phyloP scores from a whole-genome alignment of 2,329 filamentous ascomycete species.

The Lasiodiplodia sp. region DNA sequence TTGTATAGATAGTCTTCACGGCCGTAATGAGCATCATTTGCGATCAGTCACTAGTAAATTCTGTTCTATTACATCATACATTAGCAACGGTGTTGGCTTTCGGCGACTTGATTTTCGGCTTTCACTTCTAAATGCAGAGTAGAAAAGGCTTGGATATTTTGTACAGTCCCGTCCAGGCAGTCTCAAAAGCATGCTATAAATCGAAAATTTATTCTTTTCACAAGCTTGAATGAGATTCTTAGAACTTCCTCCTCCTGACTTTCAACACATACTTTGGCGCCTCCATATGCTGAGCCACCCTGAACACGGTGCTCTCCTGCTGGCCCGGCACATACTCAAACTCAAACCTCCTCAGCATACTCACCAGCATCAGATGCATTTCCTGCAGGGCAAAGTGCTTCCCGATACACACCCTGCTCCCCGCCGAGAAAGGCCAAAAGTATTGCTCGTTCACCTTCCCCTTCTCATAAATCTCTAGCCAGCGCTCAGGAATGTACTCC shows the following conservation, averaged over 20 bases:
- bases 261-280: slow-evolving; percentile 13
- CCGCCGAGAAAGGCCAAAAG: slow-evolving; percentile 13
- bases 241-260: slow-evolving; percentile 1
- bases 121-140: too few species aligned
- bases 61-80: too few species aligned
- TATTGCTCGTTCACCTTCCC: slow-evolving; percentile 33
- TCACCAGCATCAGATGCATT: slow-evolving; percentile 17
- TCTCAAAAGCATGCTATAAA: too few species aligned
- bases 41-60: too few species aligned
- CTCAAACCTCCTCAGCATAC: slow-evolving; percentile 2
- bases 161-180: too few species aligned
- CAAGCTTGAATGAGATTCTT: too few species aligned
- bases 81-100: too few species aligned
- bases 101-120: too few species aligned
- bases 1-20: too few species aligned
- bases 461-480: slow-evolving; percentile 36
- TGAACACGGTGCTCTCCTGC: slow-evolving; percentile 8
- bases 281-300: slow-evolving; percentile 12
- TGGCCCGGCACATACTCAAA: slow-evolving; percentile 20
- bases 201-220: too few species aligned
- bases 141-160: too few species aligned
- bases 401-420: slow-evolving; percentile 15
- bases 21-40: too few species aligned
- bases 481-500: slow-evolving; percentile 48
- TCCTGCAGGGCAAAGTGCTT: slow-evolving; percentile 18